Evolutionary conservation across 805 yeast genomes (phyloP), one percentile per base, ranked within the genome.

Genomic region (Yarrowia sp.): DNA sequence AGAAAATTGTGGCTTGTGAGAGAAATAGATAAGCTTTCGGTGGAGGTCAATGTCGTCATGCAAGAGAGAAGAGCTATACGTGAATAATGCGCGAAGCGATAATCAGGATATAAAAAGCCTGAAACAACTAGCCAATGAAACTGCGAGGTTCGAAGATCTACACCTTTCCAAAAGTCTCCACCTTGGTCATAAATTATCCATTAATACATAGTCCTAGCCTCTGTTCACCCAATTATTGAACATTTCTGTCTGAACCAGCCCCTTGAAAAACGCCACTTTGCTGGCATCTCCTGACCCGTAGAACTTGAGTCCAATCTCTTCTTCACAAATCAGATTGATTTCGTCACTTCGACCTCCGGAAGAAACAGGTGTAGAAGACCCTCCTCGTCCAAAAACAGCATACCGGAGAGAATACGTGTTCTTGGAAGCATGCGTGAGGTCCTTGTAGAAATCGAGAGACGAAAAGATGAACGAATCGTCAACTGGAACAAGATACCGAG

Each of bases 221-320:
- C 66, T 17, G 9, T 38, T 52, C 12, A 61, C 55, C 66, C 66
- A 61, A 4, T n/a, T 15, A 9, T 24, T 36, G 24, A 61, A 61
- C 66, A 61, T 61, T 8, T 61, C 55, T 3, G 55, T 46, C 66
- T 61, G 66, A n/a, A 47, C 55, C 6, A 61, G 34, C 14, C 24
- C 46, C 34, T 61, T 61, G 55, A 61, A 61, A 20, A 61, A 61
- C 8, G 44, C 55, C 43, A 61, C 55, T 24, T 61, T 61, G 17
- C 12, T n/a, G 36, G n/a, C 14, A 17, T 61, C 66, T 14, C 53
- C 55, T 13, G 55, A 38, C 12, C 55, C 55, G 3, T 10, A n/a
- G 13, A 61, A 61, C 39, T 61, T 61, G 24, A 61, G 43, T 0
- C 66, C 66, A 43, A 61, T 46, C 6, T 61, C 66, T 24, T 61